These are phyloP conservation scores for Starmerella roubikii DNA, from an alignment of 805 yeast species.

Conservation along the genomic window DNA sequence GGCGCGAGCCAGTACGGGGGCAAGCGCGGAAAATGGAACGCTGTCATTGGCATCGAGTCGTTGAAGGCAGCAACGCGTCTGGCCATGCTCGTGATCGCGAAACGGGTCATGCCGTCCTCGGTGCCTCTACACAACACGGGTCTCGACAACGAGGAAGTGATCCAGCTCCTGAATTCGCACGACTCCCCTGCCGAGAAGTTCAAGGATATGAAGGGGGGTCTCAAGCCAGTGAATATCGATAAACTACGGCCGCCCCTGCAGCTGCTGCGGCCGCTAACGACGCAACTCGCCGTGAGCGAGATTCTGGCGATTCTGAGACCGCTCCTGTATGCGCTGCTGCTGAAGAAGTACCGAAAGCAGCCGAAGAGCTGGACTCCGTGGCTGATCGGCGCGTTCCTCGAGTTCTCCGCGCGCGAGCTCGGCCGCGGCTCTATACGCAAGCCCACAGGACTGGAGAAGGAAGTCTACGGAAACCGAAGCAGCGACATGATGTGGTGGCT, in stretches of 20 bases:
- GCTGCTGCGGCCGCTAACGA: slow-evolving; percentile 22
- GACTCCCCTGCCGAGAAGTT: background rate
- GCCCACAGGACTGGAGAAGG: slow-evolving; percentile 23
- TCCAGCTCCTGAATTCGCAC: slow-evolving; percentile 5
- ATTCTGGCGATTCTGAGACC: slow-evolving; percentile 29
- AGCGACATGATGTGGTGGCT: slow-evolving; percentile 28
- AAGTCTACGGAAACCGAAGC: slow-evolving; percentile 20
- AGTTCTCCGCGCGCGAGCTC: slow-evolving; percentile 24
- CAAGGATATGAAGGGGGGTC: no score
- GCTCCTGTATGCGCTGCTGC: slow-evolving; percentile 27
- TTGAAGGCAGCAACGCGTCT: slow-evolving; percentile 26
- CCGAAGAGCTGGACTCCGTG: slow-evolving; percentile 30
- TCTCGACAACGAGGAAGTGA: slow-evolving; percentile 25
- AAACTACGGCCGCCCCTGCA: slow-evolving; percentile 24
- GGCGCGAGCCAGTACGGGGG: slow-evolving; percentile 23
- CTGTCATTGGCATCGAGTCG: slow-evolving; percentile 24
- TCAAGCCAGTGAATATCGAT: slow-evolving; percentile 18
- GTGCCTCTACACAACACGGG: slow-evolving; percentile 26
- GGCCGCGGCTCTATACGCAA: slow-evolving; percentile 14
- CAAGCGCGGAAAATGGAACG: slow-evolving; percentile 22
- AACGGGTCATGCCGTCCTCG: slow-evolving; percentile 24
- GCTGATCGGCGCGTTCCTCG: slow-evolving; percentile 28
- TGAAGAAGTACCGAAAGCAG: slow-evolving; percentile 19
- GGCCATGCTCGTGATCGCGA: slow-evolving; percentile 21
- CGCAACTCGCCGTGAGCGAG: slow-evolving; percentile 23